Conservation (phyloP, 225 moss, liverwort and hornwort genomes). For the Pseudisothecium myosuroides region DNA sequence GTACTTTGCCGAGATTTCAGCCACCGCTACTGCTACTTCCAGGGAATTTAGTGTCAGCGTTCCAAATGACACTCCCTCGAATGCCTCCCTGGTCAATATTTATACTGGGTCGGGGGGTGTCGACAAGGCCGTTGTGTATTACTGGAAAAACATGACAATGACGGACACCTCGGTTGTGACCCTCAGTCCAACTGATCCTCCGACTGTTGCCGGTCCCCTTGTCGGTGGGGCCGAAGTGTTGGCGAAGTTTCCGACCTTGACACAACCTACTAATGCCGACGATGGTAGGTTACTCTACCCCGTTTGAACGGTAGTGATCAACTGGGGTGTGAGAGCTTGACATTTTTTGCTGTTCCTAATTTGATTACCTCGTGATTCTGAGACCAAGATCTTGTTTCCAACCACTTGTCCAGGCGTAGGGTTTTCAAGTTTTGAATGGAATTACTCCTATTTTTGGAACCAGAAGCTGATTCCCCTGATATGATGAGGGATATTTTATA, state of each 20-base stretch:
- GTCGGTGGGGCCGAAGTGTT: background rate
- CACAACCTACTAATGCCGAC: background rate
- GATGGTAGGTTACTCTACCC: conserved; percentile 2
- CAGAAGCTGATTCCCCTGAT: background rate
- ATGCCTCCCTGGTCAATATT: background rate
- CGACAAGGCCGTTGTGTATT: background rate
- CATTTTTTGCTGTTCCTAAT: no score
- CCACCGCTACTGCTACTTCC: background rate
- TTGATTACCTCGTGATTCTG: no score
- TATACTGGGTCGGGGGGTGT: background rate
- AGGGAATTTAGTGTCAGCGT: background rate
- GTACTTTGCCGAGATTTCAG: conserved; percentile 3
- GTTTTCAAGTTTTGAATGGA: background rate
- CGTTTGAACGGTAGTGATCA: background rate
- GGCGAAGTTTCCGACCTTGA: background rate
- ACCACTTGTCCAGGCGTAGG: background rate
- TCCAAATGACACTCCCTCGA: background rate
- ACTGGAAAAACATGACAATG: background rate
- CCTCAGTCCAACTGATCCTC: background rate
- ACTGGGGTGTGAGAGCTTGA: background rate
- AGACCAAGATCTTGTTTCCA: background rate
- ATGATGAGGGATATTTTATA: background rate
- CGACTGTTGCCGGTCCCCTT: background rate
- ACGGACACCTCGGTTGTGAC: background rate
- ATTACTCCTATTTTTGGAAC: background rate